Conservation (phyloP, 2,329 filamentous ascomycete genomes). For the Hymenoscyphus fructigenus region DNA sequence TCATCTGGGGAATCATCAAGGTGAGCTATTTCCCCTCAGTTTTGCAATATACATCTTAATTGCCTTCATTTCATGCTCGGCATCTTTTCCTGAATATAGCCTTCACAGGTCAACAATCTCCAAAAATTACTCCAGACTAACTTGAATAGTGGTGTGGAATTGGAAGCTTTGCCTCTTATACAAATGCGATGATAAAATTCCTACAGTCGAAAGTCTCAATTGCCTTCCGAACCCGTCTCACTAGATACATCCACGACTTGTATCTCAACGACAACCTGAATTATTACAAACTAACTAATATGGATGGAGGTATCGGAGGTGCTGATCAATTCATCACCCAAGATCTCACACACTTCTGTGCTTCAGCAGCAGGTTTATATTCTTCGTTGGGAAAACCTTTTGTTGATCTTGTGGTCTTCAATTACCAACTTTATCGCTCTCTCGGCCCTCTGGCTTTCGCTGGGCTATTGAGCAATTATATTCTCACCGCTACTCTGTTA, state of each 20-base stretch:
- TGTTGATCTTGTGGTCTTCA: constrained; percentile 97
- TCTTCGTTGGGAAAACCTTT: constrained; percentile 97
- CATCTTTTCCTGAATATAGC: background rate
- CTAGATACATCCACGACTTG: constrained; percentile 93
- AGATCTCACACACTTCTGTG: constrained; percentile 93
- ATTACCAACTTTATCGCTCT: constrained; percentile 92
- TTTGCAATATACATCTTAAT: background rate
- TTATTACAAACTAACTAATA: constrained; percentile 91
- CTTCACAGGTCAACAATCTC: background rate
- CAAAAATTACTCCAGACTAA: constrained; percentile 16
- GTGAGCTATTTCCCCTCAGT: constrained; percentile 38
- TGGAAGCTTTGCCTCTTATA: constrained; percentile 91
- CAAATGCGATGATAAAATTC: constrained; percentile 98
- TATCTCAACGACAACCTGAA: constrained; percentile 94
- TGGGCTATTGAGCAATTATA: constrained; percentile 88
- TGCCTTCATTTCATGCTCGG: background rate
- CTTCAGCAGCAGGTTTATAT: constrained; percentile 86
- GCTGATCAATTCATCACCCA: constrained; percentile 98
- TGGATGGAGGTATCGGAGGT: constrained; percentile 88
- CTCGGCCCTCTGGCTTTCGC: constrained; percentile 84
- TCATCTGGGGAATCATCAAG: constrained; percentile 85
- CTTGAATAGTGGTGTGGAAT: constrained; percentile 77
- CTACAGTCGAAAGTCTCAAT: constrained; percentile 98
- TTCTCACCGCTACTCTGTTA: constrained; percentile 87
- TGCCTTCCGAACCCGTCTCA: constrained; percentile 91